Evolutionary conservation across 805 yeast species (phyloP), one percentile per base, ranked within the genome.

Genomic region (Ogataea siamensis): DNA sequence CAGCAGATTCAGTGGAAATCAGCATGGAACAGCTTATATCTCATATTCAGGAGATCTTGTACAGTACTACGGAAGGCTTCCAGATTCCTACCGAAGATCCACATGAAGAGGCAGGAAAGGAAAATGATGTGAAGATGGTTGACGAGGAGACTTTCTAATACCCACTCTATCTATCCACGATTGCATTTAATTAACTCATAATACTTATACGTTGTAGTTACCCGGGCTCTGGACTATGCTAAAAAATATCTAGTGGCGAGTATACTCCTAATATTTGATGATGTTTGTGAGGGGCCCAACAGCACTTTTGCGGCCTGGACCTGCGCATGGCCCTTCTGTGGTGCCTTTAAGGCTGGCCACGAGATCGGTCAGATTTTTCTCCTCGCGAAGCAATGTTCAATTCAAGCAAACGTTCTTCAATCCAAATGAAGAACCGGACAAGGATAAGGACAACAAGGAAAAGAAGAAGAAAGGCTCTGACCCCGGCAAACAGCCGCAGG

Each of bases 1-100:
- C 59, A 18, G 50, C 47, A 17, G 56, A 54, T 33, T 21, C 39
- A 14, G 41, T 45, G 12, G 56, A 53, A 20, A 52, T 57, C 12
- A 45, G 46, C 16, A 29, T 68, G 36, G 63, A 58, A 34, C 76
- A 66, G 38, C 60, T 78, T 20, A 47, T 80, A 18, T 66, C 74
- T 16, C 80, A 83, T 53, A 73, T 91, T 20, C 91, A 86, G 59
- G 78, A 74, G 21, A 84, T 87, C 9, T 63, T 89, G 46, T 89
- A 86, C 51, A 74, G 83, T 5, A 83, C 94, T 0, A 87, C 85
- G 38, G 95, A 85, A 46, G 95, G 95, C 1, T 87, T 87, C 55
- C 83, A 80, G 51, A 70, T 73, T 16, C 81, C 81, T n/a, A 60
- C 60, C 25, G 66, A 57, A 19, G 53, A 39, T 3, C 50, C 28